A percentile compares a stretch with the other conserved stretches of the same genome.
phyloP scores from a whole-genome alignment of 176 grass and related monocot genomes.

The Aegilops umbellulata region DNA sequence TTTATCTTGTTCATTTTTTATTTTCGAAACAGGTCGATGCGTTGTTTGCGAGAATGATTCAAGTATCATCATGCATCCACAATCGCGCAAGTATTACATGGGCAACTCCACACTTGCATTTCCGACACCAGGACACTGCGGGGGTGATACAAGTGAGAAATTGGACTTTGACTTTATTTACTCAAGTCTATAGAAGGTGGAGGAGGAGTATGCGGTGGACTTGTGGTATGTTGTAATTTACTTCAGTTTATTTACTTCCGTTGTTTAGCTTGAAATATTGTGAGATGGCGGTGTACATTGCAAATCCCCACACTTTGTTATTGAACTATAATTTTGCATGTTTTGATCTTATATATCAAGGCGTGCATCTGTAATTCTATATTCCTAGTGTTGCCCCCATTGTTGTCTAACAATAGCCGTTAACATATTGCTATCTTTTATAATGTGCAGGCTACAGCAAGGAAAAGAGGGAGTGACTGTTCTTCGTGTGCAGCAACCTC shows the following conservation, averaged over 20 bases:
- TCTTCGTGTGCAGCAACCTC: neutral
- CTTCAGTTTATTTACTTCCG: neutral
- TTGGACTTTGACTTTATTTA: neutral
- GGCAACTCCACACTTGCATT: neutral
- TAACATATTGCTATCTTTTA: neutral
- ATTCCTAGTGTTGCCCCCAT: neutral
- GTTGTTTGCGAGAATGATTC: neutral
- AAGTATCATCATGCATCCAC: neutral
- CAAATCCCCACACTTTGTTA: neutral
- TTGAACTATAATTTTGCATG: neutral
- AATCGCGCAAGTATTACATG: neutral
- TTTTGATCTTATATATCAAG: neutral
- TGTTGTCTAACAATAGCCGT: neutral
- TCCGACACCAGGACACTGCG: neutral
- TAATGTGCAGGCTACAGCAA: constrained; percentile 22
- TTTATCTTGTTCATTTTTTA: neutral
- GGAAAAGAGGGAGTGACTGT: neutral
- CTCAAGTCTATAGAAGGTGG: neutral
- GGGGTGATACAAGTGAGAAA: neutral
- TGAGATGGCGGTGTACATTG: neutral
- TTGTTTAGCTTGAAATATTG: neutral
- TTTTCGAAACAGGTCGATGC: neutral
- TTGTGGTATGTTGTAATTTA: neutral
- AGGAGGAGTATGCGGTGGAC: neutral
- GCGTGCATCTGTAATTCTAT: neutral